phyloP scores from a whole-genome alignment of 345 rosid species.

The Balakata baccata region DNA sequence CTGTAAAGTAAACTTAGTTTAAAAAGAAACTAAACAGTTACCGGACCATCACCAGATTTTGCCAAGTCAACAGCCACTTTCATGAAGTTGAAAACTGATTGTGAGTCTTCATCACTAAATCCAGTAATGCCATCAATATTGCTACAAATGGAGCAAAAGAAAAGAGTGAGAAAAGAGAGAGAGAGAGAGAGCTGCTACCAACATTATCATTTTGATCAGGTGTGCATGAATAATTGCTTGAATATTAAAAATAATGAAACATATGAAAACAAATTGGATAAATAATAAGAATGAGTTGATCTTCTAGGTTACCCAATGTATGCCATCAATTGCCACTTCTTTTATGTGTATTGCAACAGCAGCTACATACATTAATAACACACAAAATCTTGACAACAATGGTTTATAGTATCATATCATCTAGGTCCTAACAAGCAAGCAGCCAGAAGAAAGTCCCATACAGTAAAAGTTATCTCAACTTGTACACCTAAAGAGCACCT shows the following conservation, averaged over 20 bases:
- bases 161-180: neutral
- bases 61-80: conserved; percentile 57
- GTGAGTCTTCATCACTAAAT: conserved; percentile 60
- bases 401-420: neutral
- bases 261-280: too few species aligned
- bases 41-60: conserved; percentile 49
- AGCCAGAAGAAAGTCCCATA: neutral
- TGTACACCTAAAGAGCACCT: neutral
- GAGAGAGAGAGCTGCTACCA: neutral
- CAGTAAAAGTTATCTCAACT: neutral
- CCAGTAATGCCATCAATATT: conserved; percentile 78
- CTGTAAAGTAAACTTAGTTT: neutral
- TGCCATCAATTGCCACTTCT: neutral
- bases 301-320: neutral
- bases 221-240: neutral
- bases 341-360: neutral
- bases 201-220: neutral
- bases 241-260: neutral
- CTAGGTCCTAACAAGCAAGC: neutral
- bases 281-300: neutral
- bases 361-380: neutral
- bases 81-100: conserved; percentile 54
- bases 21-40: conserved; percentile 29
- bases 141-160: conserved; percentile 34
- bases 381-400: neutral